Conservation (phyloP, 2,329 filamentous ascomycete genomes). For the Onygena corvina region DNA sequence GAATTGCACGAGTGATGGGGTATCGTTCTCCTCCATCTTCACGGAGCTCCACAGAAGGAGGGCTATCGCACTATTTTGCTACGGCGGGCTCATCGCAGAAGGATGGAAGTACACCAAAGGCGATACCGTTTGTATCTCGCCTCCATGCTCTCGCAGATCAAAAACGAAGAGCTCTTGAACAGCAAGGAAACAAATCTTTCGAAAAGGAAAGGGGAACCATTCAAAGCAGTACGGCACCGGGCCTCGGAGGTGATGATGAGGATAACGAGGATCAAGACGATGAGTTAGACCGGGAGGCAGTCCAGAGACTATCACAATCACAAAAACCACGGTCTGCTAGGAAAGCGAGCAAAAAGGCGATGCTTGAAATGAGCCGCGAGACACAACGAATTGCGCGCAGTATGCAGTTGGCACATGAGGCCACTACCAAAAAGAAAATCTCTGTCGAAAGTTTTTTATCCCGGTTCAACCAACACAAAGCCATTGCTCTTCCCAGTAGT, state of each 20-base stretch:
- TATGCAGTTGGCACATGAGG: constrained; percentile 82
- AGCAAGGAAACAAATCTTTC: constrained; percentile 44
- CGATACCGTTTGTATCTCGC: constrained; percentile 40
- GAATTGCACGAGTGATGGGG: neutral
- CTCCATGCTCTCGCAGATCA: constrained; percentile 61
- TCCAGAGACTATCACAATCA: constrained; percentile 51
- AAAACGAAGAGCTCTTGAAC: constrained; percentile 59
- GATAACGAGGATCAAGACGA: constrained; percentile 49
- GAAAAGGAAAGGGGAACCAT: constrained; percentile 18
- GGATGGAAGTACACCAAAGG: constrained; percentile 3
- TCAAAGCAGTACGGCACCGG: constrained; percentile 23
- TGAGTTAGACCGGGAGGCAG: constrained; percentile 40
- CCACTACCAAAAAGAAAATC: constrained; percentile 83
- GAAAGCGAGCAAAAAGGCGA: constrained; percentile 85
- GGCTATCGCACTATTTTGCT: constrained; percentile 36
- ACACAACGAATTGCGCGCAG: constrained; percentile 82
- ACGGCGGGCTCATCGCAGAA: constrained; percentile 16
- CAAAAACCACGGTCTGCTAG: constrained; percentile 56
- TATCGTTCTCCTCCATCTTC: neutral
- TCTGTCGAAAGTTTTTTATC: constrained; percentile 71
- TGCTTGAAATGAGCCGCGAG: constrained; percentile 90
- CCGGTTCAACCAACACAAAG: constrained; percentile 60
- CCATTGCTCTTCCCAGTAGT: constrained; percentile 18
- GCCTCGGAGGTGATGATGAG: constrained; percentile 30
- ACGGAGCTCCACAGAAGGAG: constrained; percentile 16